Evolutionary conservation across 305 asterid genomes (phyloP).

Genomic region (Fraxinus sp.): DNA sequence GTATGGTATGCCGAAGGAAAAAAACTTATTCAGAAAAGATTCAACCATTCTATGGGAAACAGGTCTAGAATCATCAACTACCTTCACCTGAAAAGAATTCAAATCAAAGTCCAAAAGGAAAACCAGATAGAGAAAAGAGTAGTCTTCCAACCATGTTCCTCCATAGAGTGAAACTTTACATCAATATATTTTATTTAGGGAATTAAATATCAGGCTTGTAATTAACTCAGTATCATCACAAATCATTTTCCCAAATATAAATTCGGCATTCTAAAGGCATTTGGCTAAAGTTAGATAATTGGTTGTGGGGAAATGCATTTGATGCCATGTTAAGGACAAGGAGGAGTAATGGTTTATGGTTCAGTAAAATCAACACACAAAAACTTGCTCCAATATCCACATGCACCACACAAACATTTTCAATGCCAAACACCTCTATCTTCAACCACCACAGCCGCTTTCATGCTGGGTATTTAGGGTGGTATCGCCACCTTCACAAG

Average conservation of each 20-base stretch:
- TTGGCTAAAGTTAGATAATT: background rate
- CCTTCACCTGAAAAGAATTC: constrained; percentile 53
- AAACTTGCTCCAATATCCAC: background rate
- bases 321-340: no score
- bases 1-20: constrained; percentile 96
- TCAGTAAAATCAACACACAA: background rate
- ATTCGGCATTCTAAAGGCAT: background rate
- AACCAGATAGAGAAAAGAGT: background rate
- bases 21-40: constrained; percentile 73
- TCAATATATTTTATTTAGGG: background rate
- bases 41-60: constrained; percentile 56
- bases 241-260: background rate
- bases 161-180: background rate
- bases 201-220: background rate
- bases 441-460: background rate
- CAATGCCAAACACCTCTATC: background rate
- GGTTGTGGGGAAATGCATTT: background rate
- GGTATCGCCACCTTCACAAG: background rate
- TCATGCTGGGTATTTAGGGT: background rate
- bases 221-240: background rate
- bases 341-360: background rate
- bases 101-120: background rate
- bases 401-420: background rate
- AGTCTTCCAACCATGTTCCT: background rate
- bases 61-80: constrained; percentile 74